These are phyloP conservation scores for Pestalotiopsis sp. DNA, from an alignment of 2,329 filamentous ascomycete species.

Conservation along the genomic window DNA sequence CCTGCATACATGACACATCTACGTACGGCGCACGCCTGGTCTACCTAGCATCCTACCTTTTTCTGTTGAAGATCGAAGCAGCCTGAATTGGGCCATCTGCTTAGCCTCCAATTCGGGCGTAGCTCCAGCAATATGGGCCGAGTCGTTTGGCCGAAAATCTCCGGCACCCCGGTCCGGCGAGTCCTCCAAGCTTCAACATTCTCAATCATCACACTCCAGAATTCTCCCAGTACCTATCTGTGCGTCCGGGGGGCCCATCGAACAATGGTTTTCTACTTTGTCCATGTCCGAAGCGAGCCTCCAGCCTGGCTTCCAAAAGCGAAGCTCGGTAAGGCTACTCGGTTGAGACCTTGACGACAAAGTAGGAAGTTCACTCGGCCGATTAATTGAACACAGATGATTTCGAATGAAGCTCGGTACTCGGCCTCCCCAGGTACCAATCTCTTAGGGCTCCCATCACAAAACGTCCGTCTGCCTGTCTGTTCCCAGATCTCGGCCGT, in stretches of 20 bases:
- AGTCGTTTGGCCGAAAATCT: conserved; percentile 22
- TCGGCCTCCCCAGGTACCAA: conserved; percentile 1
- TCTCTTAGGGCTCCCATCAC: neutral
- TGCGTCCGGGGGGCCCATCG: neutral
- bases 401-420: neutral
- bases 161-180: conserved; percentile 27
- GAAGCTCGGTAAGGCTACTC: conserved; percentile 10
- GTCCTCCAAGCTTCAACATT: conserved; percentile 14
- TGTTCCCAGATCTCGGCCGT: neutral
- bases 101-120: neutral
- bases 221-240: neutral
- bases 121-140: neutral
- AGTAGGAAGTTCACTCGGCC: conserved; percentile 12
- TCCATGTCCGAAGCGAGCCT: conserved; percentile 16
- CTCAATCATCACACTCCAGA: conserved; percentile 13
- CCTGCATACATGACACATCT: neutral
- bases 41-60: neutral
- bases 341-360: conserved; percentile 8
- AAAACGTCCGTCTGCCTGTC: conserved; percentile 6
- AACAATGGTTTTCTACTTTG: conserved; percentile 12
- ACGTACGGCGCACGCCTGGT: neutral
- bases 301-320: conserved; percentile 9
- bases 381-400: conserved; percentile 10
- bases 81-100: neutral
- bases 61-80: neutral